Evolutionary conservation across 257 asterid species (phyloP), one percentile per base, ranked within the genome.

Genomic region (Verbena officinalis): DNA sequence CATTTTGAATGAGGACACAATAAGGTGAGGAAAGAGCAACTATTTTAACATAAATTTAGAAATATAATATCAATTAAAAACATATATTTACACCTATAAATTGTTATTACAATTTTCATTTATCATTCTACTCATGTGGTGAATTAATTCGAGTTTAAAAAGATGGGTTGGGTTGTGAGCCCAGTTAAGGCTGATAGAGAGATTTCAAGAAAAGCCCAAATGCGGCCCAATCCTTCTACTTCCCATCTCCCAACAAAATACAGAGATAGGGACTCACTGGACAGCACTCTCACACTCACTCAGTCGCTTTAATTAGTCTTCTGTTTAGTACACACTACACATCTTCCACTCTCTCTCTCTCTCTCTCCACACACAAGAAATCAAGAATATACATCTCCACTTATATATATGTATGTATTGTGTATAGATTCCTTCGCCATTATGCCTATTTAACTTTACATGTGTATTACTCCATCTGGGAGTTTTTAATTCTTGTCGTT

Each of bases 371-470:
- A 53, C 49, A 53, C 21, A 22, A 20, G 9, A n/a, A n/a, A n/a
- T n/a, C n/a, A n/a, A n/a, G n/a, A n/a, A n/a, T n/a, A n/a, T n/a
- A n/a, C 1, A 40, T 20, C 45, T 9, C 0, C 21, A 6, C 21
- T 14, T 44, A 4, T 15, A 44, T n/a, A 44, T 42, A 16, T 42
- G 2, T 36, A 36, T 13, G 5, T n/a, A n/a, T 44, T 44, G 50
- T 69, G 48, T 34, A 14, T 36, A 71, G 76, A 71, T 71, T 67
- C 74, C 58, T 19, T 15, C 14, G 42, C 64, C 68, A 50, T 34
- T 38, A 57, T 68, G 59, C 17, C 20, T 21, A 52, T 30, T 56
- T 62, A 48, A 30, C 74, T 55, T 68, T 68, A 24, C 31, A 49
- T 48, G 44, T 20, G 39, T 57, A 14, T 9, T 34, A 55, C 61